These are phyloP conservation scores for Cystobasidium tubakii DNA, from an alignment of 768 basidiomycete species.

Conservation along the genomic window DNA sequence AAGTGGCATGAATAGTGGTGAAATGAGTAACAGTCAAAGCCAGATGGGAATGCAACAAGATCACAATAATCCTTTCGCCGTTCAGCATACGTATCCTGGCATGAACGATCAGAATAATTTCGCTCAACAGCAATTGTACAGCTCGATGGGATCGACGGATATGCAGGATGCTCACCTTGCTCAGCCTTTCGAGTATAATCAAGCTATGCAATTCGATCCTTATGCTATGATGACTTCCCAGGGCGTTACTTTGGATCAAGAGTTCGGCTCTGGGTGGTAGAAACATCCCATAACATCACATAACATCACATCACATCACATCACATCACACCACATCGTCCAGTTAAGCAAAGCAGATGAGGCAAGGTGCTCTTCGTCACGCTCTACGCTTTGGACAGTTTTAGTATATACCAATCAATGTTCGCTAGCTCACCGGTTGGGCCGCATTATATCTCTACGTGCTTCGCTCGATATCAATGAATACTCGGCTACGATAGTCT, in stretches of 20 bases:
- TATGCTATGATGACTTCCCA: slow-evolving; percentile 7
- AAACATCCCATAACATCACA: no score
- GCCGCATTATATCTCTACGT: background rate
- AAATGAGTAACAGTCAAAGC: background rate
- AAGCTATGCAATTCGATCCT: slow-evolving; percentile 9
- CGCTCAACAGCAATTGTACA: slow-evolving; percentile 2
- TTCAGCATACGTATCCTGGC: slow-evolving; percentile 10
- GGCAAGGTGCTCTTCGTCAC: no score
- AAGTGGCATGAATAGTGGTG: background rate
- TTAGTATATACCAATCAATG: background rate
- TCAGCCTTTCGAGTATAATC: slow-evolving; percentile 32
- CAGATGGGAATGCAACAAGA: slow-evolving; percentile 6
- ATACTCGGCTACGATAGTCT: no score
- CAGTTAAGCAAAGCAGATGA: no score
- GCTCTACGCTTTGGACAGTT: background rate
- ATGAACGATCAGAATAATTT: slow-evolving; percentile 1
- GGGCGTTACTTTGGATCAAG: background rate
- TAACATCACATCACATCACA: no score
- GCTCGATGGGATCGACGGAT: background rate
- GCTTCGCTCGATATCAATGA: no score
- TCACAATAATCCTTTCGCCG: slow-evolving; percentile 6
- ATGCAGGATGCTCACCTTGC: slow-evolving; percentile 9
- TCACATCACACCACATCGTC: no score
- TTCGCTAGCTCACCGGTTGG: background rate
- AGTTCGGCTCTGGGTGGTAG: slow-evolving; percentile 9